These are phyloP conservation scores for Pythium plurisporium DNA, from an alignment of 352 stramenopile genomes.

Conservation along the genomic window DNA sequence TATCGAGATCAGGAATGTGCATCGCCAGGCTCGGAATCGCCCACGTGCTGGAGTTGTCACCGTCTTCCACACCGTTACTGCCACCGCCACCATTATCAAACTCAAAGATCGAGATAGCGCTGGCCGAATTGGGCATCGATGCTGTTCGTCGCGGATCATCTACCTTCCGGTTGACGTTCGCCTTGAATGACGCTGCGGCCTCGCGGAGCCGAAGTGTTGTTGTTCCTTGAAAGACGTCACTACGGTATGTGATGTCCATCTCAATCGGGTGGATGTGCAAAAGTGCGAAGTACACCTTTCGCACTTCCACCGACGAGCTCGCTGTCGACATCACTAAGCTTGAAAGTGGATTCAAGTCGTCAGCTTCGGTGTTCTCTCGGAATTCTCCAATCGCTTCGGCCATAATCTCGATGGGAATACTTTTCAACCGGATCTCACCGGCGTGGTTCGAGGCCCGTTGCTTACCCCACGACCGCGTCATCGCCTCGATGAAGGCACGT, in stretches of 20 bases:
- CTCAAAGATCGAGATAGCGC: constrained; percentile 25
- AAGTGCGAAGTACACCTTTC: constrained; percentile 87
- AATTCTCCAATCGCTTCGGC: constrained; percentile 67
- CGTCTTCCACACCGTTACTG: constrained; percentile 27
- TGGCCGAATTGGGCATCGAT: constrained; percentile 27
- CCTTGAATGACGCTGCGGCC: constrained; percentile 29
- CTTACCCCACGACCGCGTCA: constrained; percentile 52
- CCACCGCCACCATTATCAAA: constrained; percentile 16
- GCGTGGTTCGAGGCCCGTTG: constrained; percentile 64
- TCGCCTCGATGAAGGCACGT: constrained; percentile 68
- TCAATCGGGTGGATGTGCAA: constrained; percentile 87
- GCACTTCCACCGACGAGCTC: constrained; percentile 62
- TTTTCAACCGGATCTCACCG: constrained; percentile 79
- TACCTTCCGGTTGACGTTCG: constrained; percentile 9
- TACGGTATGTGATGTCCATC: constrained; percentile 86
- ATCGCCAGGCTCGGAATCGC: constrained; percentile 84
- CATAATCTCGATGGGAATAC: constrained; percentile 79
- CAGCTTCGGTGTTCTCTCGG: constrained; percentile 69
- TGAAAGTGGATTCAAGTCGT: constrained; percentile 74
- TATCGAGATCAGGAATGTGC: constrained; percentile 87
- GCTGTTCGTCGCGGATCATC: constrained; percentile 39
- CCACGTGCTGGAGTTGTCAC: constrained; percentile 56
- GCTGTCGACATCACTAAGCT: constrained; percentile 63
- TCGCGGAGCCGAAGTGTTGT: constrained; percentile 58
- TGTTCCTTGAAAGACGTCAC: constrained; percentile 76